Evolutionary conservation across 805 yeast genomes (phyloP).

Genomic region (Saturnispora bothae): DNA sequence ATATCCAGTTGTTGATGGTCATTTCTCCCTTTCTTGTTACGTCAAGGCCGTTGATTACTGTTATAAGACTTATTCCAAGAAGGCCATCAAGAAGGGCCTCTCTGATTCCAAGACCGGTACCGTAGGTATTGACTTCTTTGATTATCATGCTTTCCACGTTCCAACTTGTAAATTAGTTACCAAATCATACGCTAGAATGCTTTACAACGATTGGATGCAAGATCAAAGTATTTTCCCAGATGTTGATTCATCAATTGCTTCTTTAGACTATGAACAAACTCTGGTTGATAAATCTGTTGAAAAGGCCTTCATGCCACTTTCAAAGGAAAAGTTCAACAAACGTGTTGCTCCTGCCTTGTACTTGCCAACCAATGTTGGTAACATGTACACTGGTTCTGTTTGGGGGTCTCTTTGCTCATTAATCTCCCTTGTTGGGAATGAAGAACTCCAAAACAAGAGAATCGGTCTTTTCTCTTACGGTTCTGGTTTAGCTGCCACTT

Average conservation of each 20-base stretch:
- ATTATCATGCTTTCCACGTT: conserved; percentile 93
- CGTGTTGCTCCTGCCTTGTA: conserved; percentile 72
- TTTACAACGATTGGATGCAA: conserved; percentile 76
- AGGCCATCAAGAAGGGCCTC: conserved; percentile 47
- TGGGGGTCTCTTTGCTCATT: conserved; percentile 81
- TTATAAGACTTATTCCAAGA: conserved; percentile 71
- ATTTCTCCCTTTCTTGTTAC: conserved; percentile 88
- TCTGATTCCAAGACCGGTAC: conserved; percentile 35
- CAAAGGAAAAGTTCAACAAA: conserved; percentile 56
- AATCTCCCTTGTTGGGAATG: conserved; percentile 64
- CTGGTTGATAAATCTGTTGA: conserved; percentile 73
- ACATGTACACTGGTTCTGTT: conserved; percentile 93
- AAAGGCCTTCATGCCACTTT: conserved; percentile 69
- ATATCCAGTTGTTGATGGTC: conserved; percentile 97
- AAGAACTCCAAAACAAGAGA: conserved; percentile 68
- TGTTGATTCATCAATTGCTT: conserved; percentile 41
- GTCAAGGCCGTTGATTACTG: conserved; percentile 86
- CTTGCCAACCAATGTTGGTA: conserved; percentile 95
- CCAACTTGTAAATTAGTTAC: conserved; percentile 94
- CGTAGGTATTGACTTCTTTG: conserved; percentile 69
- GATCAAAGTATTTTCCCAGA: conserved; percentile 54
- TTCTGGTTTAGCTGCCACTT: conserved; percentile 90
- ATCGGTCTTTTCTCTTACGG: conserved; percentile 94
- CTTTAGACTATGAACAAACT: conserved; percentile 62
- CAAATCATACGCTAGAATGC: conserved; percentile 85